Base-by-base conservation (phyloP, 2,329 filamentous ascomycete species). In the Alternaria viburni region DNA sequence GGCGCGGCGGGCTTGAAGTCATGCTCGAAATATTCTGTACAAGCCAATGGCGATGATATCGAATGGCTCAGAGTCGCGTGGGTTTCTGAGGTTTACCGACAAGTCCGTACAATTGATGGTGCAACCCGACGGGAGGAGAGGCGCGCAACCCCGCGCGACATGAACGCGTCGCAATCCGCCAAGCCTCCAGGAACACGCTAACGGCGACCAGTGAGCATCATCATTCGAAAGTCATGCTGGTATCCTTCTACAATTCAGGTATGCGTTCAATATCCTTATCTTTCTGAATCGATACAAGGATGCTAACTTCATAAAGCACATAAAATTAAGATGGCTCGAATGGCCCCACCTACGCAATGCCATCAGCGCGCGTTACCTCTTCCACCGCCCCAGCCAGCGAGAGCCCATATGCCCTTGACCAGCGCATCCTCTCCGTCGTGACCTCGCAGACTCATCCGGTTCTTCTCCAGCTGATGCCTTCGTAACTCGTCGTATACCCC, bases 351-450 rank as follows among this genome's bases (percentile, higher is more conserved):
- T 36, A 23, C 28, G 17, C 17, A 12, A 51, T 51, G 28, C 15
- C 28, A 23, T 51, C 49, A 51, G 17, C 49, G 41, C 17, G 17
- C 12, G 41, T 17, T 26, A 17, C 21, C 47, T 28, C 32, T 49
- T 17, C 43, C 41, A 26, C 32, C 54, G 47, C 54, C 44, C 74
- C 74, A 75, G 5, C 32, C 25, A 10, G 71, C 71, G 36, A 86
- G 85, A 51, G 82, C 84, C 30, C 67, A 86, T 19, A 86, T 81
- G 0, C 86, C 87, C 61, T 71, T 86, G 4, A 72, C 73, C 9
- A 78, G 55, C 11, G 28, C 21, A 7, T 74, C 73, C 47, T 79
- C 75, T 3, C 68, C 68, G 3, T 67, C 65, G 46, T 69, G 64
- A 3, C 73, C 75, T 26, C 73, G 68, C 58, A 79, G 54, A 46